Percentiles rank a stretch among this genome's conserved stretches.
phyloP scores from a whole-genome alignment of 768 basidiomycete species.

The Kwoniella sp. region DNA sequence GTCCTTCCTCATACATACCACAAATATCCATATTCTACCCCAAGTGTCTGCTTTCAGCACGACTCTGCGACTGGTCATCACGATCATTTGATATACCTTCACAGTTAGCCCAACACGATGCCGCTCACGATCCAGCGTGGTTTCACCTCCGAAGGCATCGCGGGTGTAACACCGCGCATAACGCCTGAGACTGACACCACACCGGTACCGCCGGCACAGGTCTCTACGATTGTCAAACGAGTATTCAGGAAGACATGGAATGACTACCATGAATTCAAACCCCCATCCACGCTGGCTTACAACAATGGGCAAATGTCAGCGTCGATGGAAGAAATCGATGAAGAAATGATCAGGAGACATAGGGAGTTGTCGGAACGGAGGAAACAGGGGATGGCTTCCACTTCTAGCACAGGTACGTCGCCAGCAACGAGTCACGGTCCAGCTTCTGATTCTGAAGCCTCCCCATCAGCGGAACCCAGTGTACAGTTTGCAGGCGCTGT shows the following conservation, averaged over 20 bases:
- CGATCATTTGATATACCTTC: too few species aligned
- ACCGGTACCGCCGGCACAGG: neutral
- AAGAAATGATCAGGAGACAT: neutral
- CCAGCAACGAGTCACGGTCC: neutral
- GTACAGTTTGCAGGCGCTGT: too few species aligned
- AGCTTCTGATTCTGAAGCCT: neutral
- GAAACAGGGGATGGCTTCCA: neutral
- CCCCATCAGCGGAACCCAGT: too few species aligned
- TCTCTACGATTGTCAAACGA: neutral
- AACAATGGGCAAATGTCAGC: conserved; percentile 5
- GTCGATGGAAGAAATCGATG: neutral
- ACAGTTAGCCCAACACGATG: too few species aligned
- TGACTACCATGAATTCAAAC: conserved; percentile 18
- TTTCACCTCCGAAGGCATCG: neutral
- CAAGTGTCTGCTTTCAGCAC: too few species aligned
- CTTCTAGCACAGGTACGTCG: neutral
- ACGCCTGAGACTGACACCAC: neutral
- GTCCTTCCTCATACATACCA: neutral
- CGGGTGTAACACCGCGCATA: neutral
- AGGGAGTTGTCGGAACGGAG: neutral
- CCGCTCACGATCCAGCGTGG: neutral
- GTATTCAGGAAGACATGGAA: conserved; percentile 13
- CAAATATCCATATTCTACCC: too few species aligned
- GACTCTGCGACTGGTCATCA: too few species aligned
- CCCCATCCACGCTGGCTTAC: conserved; percentile 14